Conservation (phyloP, 73 alveolate species). For the Paramecium octaurelia region DNA sequence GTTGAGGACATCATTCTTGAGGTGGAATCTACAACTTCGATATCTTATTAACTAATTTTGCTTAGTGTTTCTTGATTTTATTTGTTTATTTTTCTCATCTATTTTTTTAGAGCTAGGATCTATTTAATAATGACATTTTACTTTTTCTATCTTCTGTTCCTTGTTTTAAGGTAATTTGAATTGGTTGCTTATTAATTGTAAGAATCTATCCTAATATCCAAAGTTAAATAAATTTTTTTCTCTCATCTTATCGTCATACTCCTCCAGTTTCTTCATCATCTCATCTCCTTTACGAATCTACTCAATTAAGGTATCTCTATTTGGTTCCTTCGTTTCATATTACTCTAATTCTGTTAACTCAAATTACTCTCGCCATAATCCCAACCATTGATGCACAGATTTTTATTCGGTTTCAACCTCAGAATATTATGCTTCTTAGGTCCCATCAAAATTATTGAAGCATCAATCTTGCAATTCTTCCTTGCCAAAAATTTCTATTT, state of each 20-base stretch:
- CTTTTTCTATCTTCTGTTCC: not conserved
- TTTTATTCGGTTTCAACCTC: not conserved
- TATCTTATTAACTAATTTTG: not conserved
- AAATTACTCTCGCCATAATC: conserved; percentile 13
- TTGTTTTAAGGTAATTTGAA: not conserved
- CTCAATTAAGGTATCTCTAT: not conserved
- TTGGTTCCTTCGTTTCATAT: not conserved
- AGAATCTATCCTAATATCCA: not conserved
- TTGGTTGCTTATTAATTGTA: not conserved
- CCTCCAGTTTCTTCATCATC: not conserved
- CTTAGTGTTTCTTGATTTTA: not conserved
- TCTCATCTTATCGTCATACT: not conserved
- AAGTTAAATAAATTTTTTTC: not conserved
- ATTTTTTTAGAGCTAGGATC: not conserved
- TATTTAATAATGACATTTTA: not conserved
- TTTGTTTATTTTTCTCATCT: not conserved
- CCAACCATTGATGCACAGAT: conserved; percentile 5
- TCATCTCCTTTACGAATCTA: conserved; percentile 19
- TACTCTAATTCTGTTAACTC: conserved; percentile 31
- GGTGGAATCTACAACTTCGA: not conserved
- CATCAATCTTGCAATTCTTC: not conserved
- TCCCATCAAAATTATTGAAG: not conserved
- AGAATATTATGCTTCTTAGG: not conserved
- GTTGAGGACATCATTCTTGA: not conserved
- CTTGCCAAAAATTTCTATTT: conserved; percentile 1